Percentiles rank a stretch among this genome's conserved stretches.
Evolutionary conservation across 192 early-diverging fungal species (phyloP).

Genomic region (Oehlia diaphana): DNA sequence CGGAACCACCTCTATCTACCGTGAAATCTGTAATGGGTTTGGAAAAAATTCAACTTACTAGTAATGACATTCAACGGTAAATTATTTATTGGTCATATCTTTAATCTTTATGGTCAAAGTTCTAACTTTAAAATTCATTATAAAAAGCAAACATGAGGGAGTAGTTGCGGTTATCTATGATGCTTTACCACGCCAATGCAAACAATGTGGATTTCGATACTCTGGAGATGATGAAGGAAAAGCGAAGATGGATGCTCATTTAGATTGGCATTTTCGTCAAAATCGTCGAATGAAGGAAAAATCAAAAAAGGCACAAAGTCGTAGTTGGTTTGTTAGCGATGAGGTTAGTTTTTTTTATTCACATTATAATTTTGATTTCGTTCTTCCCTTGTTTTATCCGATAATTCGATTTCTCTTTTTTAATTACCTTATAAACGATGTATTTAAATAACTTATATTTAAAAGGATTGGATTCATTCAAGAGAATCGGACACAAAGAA

Average conservation of each 20-base stretch:
- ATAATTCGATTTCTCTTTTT: background rate
- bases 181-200: constrained; percentile 77
- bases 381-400: background rate
- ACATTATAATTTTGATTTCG: background rate
- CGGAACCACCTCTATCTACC: constrained; percentile 9
- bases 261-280: constrained; percentile 97
- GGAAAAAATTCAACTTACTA: constrained; percentile 48
- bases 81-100: background rate
- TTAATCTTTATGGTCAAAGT: background rate
- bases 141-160: constrained; percentile 51
- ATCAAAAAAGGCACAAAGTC: constrained; percentile 76
- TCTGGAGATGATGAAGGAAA: constrained; percentile 64
- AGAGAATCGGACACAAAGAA: constrained; percentile 40
- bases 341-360: constrained; percentile 42
- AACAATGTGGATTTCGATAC: constrained; percentile 91
- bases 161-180: constrained; percentile 71
- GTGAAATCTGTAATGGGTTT: constrained; percentile 23
- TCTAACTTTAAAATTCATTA: constrained; percentile 2
- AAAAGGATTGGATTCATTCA: constrained; percentile 47
- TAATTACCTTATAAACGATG: background rate
- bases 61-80: constrained; percentile 52
- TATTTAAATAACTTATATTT: constrained; percentile 1
- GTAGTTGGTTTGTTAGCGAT: constrained; percentile 85
- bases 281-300: constrained; percentile 85
- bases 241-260: constrained; percentile 76